Base-by-base conservation (phyloP, 1,284 basidiomycete species). In the Ceratobasidium sp. region DNA sequence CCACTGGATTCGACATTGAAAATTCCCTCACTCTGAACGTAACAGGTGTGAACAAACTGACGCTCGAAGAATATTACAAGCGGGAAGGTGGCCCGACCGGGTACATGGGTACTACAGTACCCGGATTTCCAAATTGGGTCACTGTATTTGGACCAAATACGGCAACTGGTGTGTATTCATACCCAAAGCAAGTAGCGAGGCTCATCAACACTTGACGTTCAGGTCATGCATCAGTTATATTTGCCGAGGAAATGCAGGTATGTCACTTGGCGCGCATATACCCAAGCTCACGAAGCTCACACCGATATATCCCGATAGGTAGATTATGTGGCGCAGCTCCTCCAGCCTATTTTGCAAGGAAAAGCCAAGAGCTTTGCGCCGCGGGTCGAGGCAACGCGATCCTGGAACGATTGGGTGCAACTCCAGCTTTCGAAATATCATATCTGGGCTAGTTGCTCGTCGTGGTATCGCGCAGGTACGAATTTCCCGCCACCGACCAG, bases 51-150 rank as follows among this genome's bases (percentile, higher is more conserved):
- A 54, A 81, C 53, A 84, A 83, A n/a, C 77, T 78, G 56, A 81
- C 81, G 0, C 76, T 87, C 8, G 63, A 79, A 9, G 84, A 85
- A 65, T 86, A 85, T 75, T 85, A 81, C 77, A 79, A 81, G 14
- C 79, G 81, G 48, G 82, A 86, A 76, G 85, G 84, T 31, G 86
- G 86, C 6, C 79, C 85, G 13, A 83, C 80, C 49, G 86, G 84
- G 9, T 88, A 88, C 78, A 79, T 85, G 43, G 86, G 87, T 11
- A 82, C 83, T 11, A 83, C 83, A 69, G 81, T 84, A 41, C 86
- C 86, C 31, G 85, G 84, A 13, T 86, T 87, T 78, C 88, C 88
- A 29, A 88, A 88, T 77, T 77, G 83, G 56, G 85, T 85, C 76
- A 82, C 81, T 41, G 76, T 87, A 65, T 81, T 86, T 39, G 86